A percentile compares a stretch with the other conserved stretches of the same genome.
phyloP scores from a whole-genome alignment of 306 rosid species.

The Pyrus bretschneideri region DNA sequence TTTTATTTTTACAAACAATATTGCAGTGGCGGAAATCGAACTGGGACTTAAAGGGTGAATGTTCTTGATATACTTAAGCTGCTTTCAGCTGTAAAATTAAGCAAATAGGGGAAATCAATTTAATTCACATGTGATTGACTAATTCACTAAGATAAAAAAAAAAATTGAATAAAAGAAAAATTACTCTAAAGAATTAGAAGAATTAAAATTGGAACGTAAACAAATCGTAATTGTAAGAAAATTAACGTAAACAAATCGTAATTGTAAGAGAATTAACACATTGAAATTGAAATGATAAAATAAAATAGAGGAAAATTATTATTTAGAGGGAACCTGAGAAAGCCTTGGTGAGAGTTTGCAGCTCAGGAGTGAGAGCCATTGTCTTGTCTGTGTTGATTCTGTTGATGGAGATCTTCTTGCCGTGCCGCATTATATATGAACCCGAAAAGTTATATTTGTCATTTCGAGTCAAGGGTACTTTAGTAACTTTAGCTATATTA shows the following conservation, averaged over 20 bases:
- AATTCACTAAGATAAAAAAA: not conserved
- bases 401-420: not conserved
- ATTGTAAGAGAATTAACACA: not conserved
- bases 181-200: not conserved
- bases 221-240: not conserved
- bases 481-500: not conserved
- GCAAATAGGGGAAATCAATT: not conserved
- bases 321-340: slow-evolving; percentile 55
- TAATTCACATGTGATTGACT: not conserved
- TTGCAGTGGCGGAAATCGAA: not conserved
- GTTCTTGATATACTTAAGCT: too few relatives aligned
- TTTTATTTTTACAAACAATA: not conserved
- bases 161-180: not conserved
- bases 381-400: not conserved
- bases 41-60: not conserved
- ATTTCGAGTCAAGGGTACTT: not conserved
- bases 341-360: slow-evolving; percentile 60
- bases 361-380: slow-evolving; percentile 53
- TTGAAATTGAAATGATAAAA: not conserved
- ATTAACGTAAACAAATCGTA: not conserved
- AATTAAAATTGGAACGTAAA: not conserved
- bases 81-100: not conserved
- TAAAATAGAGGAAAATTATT: not conserved
- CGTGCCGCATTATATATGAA: slow-evolving; percentile 11
- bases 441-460: slow-evolving; percentile 30